A percentile compares a stretch with the other conserved stretches of the same genome.
Evolutionary conservation across 2,329 filamentous ascomycete species (phyloP).

Genomic region (Curvularia spicifera): DNA sequence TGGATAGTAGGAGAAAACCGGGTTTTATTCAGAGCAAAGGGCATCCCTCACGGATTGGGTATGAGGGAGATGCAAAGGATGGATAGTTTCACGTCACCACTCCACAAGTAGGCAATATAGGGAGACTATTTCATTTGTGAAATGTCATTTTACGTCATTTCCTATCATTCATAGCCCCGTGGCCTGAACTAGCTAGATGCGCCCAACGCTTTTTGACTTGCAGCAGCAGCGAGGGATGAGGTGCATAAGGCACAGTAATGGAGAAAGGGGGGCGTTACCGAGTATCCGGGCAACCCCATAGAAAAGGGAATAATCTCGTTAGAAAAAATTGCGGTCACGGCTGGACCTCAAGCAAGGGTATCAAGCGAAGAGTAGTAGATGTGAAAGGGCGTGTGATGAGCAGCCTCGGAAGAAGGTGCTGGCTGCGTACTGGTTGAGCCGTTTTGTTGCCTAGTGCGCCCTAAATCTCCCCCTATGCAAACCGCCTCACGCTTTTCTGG

Average conservation of each 20-base stretch:
- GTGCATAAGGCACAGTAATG: constrained; percentile 1
- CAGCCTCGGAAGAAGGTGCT: not conserved
- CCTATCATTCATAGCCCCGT: not conserved
- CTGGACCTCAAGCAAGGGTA: constrained; percentile 21
- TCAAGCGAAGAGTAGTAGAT: constrained; percentile 11
- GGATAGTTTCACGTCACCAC: not conserved
- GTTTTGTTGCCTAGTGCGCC: constrained; percentile 6
- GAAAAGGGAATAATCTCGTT: not conserved
- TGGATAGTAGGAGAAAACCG: not conserved
- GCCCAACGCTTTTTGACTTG: not conserved
- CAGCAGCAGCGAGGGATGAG: not conserved
- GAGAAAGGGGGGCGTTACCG: constrained; percentile 3
- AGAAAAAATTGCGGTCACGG: not conserved
- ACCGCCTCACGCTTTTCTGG: constrained; percentile 8
- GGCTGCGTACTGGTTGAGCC: constrained; percentile 1
- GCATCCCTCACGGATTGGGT: not conserved
- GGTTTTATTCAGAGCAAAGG: not conserved
- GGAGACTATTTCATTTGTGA: not conserved
- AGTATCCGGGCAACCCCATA: not conserved
- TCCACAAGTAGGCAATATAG: not conserved
- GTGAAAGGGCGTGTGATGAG: not conserved
- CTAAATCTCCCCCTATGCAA: constrained; percentile 8
- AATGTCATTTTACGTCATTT: not conserved
- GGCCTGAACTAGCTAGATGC: not conserved
- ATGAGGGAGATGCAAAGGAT: not conserved